Evolutionary conservation across 441 rosid species (phyloP), one percentile per base, ranked within the genome.

Genomic region (Isatis lusitanica): DNA sequence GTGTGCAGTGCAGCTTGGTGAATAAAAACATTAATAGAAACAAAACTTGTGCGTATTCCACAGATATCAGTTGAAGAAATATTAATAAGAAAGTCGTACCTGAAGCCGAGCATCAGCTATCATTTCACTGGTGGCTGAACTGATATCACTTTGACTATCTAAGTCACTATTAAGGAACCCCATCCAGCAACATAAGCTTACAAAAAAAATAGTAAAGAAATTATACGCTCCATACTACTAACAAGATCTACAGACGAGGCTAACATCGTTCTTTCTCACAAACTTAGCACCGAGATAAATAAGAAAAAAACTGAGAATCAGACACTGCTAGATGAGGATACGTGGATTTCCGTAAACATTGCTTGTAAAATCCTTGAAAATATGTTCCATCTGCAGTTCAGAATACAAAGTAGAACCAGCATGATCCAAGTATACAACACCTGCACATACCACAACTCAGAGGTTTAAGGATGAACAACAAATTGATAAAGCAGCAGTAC

Each of bases 391-490:
- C 86, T 92, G 99, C 85, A 83, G 78, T 79, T 92, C 98, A 38
- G 99, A 94, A 81, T 90, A 92, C 55, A 94, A 83, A 73, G 99
- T 94, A 43, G 99, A 92, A 74, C 97, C 97, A 38, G 99, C 98
- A 80, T 94, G 99, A 64, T 94, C 99, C 86, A 90, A 81, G 69
- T 91, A 92, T 11, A 85, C 88, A 65, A 73, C 76, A 74, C 87
- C 99, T 94, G 75, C 76, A 85, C 66, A 39, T 64, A 36, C 60
- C 68, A 60, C 38, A 50, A 11, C 59, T 44, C 38, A 33, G 0
- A 26, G 9, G 31, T 7, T 66, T 8, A 11, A 40, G 13, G 43
- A 62, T 38, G 13, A 16, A 59, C 42, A 59, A 59, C 0, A 39
- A 48, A n/a, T 5, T 38, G 26, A 60, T 13, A 47, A 59, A 67